These are phyloP conservation scores for Yarrowia galli DNA, from an alignment of 1,139 yeast species.

Conservation along the genomic window DNA sequence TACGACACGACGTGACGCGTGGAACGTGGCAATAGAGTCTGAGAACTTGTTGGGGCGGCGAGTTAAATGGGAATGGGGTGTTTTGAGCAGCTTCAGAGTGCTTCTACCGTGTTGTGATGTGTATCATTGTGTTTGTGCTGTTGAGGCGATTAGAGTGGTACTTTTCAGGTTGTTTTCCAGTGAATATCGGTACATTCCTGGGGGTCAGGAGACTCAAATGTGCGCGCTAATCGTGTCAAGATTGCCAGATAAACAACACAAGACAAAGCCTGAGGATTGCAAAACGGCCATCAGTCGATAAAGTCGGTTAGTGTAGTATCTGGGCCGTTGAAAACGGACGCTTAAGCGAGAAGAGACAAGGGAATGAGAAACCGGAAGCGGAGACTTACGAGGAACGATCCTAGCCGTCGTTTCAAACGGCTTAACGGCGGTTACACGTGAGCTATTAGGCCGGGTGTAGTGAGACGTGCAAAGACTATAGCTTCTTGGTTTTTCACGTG, in stretches of 20 bases:
- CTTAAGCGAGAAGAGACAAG: background rate
- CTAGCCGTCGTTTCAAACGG: too few relatives aligned
- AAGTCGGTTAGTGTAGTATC: background rate
- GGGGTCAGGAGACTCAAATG: background rate
- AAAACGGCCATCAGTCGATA: background rate
- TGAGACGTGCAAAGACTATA: too few relatives aligned
- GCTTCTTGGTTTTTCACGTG: too few relatives aligned
- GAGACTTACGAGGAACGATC: too few relatives aligned
- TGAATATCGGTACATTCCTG: background rate
- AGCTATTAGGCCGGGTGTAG: too few relatives aligned
- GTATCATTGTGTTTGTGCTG: background rate
- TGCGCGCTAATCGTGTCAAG: background rate
- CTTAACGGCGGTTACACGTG: too few relatives aligned
- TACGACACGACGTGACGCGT: constrained; percentile 26
- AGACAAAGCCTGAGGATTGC: background rate
- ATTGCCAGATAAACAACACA: background rate
- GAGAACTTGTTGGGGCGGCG: too few relatives aligned
- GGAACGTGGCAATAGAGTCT: constrained; percentile 7
- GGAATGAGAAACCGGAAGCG: too few relatives aligned
- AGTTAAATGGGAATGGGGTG: too few relatives aligned
- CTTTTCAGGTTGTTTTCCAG: background rate
- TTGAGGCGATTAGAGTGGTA: too few relatives aligned
- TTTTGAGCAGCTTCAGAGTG: too few relatives aligned
- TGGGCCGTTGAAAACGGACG: background rate
- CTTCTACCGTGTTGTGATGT: background rate